A percentile compares a stretch with the other conserved stretches of the same genome.
Evolutionary conservation across 129 eudicot genomes (phyloP).

Genomic region (Mikania micrantha): DNA sequence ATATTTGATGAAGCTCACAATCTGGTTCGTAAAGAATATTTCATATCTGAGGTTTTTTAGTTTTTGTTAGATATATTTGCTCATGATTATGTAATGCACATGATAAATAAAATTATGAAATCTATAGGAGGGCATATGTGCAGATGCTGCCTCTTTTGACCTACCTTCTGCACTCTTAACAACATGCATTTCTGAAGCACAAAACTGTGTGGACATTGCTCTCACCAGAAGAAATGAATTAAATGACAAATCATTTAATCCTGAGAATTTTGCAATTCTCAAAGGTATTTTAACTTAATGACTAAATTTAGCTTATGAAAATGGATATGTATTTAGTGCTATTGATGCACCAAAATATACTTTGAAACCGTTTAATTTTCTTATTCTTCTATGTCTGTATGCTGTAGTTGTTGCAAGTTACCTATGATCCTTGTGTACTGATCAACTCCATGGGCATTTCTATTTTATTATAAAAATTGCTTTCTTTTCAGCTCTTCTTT

Average conservation of each 20-base stretch:
- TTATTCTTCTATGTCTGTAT: not conserved
- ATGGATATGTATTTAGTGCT: not conserved
- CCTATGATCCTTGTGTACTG: not conserved
- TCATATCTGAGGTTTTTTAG: not conserved
- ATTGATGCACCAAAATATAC: not conserved
- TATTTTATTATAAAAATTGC: not conserved
- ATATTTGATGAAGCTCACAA: slow-evolving; percentile 99
- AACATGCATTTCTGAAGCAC: slow-evolving; percentile 91
- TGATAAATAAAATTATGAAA: slow-evolving; percentile 6
- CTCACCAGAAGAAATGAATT: slow-evolving; percentile 60
- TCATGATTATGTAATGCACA: slow-evolving; percentile 7
- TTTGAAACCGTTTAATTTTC: not conserved
- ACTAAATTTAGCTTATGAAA: slow-evolving; percentile 13
- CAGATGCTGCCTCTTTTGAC: slow-evolving; percentile 99
- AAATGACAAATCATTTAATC: slow-evolving; percentile 72
- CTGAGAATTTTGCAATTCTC: slow-evolving; percentile 90
- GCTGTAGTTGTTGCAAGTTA: not conserved
- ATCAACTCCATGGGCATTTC: not conserved
- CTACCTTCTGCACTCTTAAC: slow-evolving; percentile 67
- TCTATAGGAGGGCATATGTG: slow-evolving; percentile 81
- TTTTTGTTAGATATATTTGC: not conserved
- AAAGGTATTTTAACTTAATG: slow-evolving; percentile 46
- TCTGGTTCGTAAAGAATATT: slow-evolving; percentile 53
- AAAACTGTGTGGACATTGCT: slow-evolving; percentile 76
- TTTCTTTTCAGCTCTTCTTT: slow-evolving; percentile 61